Evolutionary conservation across 805 yeast genomes (phyloP).

Genomic region (Candida insectalens): DNA sequence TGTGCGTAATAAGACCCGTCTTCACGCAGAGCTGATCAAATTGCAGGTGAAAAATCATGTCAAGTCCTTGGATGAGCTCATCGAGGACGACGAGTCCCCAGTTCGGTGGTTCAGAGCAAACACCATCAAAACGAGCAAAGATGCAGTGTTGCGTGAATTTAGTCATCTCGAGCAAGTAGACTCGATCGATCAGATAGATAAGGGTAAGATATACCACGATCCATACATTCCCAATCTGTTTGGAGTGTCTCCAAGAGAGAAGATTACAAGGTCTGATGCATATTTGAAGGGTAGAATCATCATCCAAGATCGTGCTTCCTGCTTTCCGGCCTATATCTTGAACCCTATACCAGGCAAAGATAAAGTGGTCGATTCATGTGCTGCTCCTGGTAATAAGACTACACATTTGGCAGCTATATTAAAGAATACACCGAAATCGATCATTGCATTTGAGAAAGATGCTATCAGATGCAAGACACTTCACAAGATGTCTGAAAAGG

Average conservation of each 20-base stretch:
- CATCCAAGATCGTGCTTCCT: slow-evolving; percentile 93
- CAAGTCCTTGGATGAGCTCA: slow-evolving; percentile 39
- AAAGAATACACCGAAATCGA: slow-evolving; percentile 29
- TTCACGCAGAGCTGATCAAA: slow-evolving; percentile 74
- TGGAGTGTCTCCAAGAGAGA: slow-evolving; percentile 74
- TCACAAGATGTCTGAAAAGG: slow-evolving; percentile 68
- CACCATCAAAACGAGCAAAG: slow-evolving; percentile 38
- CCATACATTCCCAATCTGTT: slow-evolving; percentile 62
- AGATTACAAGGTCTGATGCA: slow-evolving; percentile 54
- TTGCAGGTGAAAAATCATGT: slow-evolving; percentile 68
- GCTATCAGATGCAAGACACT: slow-evolving; percentile 58
- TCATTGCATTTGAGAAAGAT: slow-evolving; percentile 86
- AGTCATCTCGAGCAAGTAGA: slow-evolving; percentile 36
- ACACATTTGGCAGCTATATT: slow-evolving; percentile 77
- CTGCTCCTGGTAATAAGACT: slow-evolving; percentile 98
- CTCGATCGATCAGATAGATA: slow-evolving; percentile 29
- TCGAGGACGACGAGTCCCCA: slow-evolving; percentile 57
- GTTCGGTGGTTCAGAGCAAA: slow-evolving; percentile 77
- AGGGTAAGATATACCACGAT: slow-evolving; percentile 64
- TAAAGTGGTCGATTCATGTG: slow-evolving; percentile 81
- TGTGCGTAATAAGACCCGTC: slow-evolving; percentile 66
- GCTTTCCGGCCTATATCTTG: slow-evolving; percentile 87
- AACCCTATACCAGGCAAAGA: slow-evolving; percentile 46
- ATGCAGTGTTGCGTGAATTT: slow-evolving; percentile 31
- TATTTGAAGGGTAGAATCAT: slow-evolving; percentile 73